Evolutionary conservation across 2,329 filamentous ascomycete species (phyloP).

Genomic region (Penicillium sp.): DNA sequence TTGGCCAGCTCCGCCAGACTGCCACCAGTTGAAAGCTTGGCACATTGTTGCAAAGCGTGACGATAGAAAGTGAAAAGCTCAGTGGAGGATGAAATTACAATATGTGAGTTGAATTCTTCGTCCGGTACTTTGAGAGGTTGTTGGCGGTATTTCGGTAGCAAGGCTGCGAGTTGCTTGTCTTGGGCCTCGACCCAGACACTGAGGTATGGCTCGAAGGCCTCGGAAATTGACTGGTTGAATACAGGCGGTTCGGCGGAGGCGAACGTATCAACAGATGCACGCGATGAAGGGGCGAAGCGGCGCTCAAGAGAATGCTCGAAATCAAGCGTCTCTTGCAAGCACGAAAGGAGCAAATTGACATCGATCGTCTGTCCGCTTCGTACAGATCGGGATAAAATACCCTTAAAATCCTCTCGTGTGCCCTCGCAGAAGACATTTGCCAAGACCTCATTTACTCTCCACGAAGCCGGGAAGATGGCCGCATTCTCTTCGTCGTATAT

Average conservation of each 20-base stretch:
- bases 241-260: constrained; percentile 73
- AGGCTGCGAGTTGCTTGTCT: constrained; percentile 76
- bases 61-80: constrained; percentile 98
- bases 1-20: constrained; percentile 80
- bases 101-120: constrained; percentile 87
- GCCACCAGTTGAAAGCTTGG: constrained; percentile 90
- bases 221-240: constrained; percentile 89
- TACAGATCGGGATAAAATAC: constrained; percentile 85
- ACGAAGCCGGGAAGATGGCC: constrained; percentile 78
- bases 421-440: constrained; percentile 93
- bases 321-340: constrained; percentile 91
- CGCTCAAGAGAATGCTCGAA: constrained; percentile 91
- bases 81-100: constrained; percentile 89
- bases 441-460: constrained; percentile 87
- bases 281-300: constrained; percentile 69
- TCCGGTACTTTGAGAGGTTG: constrained; percentile 78
- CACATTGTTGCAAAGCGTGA: constrained; percentile 86
- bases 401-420: constrained; percentile 92
- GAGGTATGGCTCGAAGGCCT: constrained; percentile 95
- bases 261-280: constrained; percentile 85
- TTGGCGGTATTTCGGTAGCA: constrained; percentile 84
- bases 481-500: constrained; percentile 93
- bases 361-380: constrained; percentile 78
- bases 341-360: constrained; percentile 83
- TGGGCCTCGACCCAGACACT: constrained; percentile 97